Percentiles rank a stretch among this genome's conserved stretches.
phyloP scores from a whole-genome alignment of 164 flowering plant genomes.

The Stephania yunnanensis region DNA sequence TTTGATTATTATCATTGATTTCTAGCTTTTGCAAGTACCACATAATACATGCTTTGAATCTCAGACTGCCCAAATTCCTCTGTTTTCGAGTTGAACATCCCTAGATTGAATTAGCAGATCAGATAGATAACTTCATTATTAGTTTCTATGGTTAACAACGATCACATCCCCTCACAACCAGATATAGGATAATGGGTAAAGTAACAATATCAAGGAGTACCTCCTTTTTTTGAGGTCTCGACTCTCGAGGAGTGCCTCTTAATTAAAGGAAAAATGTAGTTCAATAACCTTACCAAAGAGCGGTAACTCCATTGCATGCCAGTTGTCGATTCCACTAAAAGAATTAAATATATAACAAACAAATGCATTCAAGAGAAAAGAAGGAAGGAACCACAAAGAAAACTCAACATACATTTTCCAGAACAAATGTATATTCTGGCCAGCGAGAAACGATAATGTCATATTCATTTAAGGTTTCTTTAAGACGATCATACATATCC shows the following conservation, averaged over 20 bases:
- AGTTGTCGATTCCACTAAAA: not conserved
- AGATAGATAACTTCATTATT: not conserved
- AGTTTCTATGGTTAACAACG: not conserved
- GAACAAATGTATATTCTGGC: slow-evolving; percentile 80
- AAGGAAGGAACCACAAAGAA: not conserved
- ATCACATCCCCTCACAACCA: not conserved
- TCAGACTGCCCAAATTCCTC: not conserved
- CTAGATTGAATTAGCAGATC: not conserved
- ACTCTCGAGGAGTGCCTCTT: not conserved
- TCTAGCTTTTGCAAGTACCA: not conserved
- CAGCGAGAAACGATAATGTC: slow-evolving; percentile 84
- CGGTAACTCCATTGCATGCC: not conserved
- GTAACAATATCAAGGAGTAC: not conserved
- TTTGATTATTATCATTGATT: not conserved
- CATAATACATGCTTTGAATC: not conserved
- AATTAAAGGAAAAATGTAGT: not conserved
- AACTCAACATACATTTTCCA: slow-evolving; percentile 64
- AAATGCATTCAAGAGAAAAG: not conserved
- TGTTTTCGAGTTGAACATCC: not conserved
- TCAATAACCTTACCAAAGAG: not conserved
- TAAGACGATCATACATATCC: slow-evolving; percentile 81
- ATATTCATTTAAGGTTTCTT: slow-evolving; percentile 69
- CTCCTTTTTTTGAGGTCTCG: too few species aligned
- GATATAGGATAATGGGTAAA: not conserved
- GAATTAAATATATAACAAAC: not conserved